A percentile compares a stretch with the other conserved stretches of the same genome.
Conservation (phyloP, 192 early-diverging fungal species). For the Phycomyces blakesleeanus region DNA sequence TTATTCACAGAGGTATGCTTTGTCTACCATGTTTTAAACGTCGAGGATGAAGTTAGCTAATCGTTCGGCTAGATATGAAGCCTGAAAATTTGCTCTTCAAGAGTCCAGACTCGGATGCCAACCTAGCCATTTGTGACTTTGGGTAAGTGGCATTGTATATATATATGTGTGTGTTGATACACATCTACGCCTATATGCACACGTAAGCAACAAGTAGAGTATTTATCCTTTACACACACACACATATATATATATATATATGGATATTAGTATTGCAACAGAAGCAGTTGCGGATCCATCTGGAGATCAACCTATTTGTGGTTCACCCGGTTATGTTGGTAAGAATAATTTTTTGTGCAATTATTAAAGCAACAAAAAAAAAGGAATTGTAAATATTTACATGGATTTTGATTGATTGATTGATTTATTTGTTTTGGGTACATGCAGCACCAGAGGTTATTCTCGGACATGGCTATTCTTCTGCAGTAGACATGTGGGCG, state of each 20-base stretch:
- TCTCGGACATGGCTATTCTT: conserved; percentile 77
- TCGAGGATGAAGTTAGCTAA: not conserved
- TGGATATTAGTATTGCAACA: conserved; percentile 68
- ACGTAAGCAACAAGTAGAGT: too few species aligned
- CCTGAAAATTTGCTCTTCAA: conserved; percentile 88
- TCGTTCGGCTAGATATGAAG: conserved; percentile 57
- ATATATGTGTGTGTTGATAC: too few species aligned
- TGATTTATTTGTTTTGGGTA: not conserved
- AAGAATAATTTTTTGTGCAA: conserved; percentile 3
- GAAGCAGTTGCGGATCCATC: conserved; percentile 56
- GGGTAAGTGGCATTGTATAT: conserved; percentile 37
- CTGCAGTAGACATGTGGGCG: conserved; percentile 92
- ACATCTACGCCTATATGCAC: too few species aligned
- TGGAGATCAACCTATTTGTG: conserved; percentile 76
- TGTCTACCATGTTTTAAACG: not conserved
- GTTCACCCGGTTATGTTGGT: conserved; percentile 77
- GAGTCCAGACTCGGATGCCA: conserved; percentile 52
- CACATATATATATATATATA: too few species aligned
- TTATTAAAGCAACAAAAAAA: too few species aligned
- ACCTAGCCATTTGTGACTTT: conserved; percentile 86
- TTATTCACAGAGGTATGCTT: conserved; percentile 74
- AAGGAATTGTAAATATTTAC: too few species aligned
- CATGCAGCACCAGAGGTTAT: conserved; percentile 80
- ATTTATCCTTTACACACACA: too few species aligned
- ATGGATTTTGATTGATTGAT: not conserved